Base-by-base conservation (phyloP, 1,139 yeast genomes). In the Zygosaccharomyces sapae region DNA sequence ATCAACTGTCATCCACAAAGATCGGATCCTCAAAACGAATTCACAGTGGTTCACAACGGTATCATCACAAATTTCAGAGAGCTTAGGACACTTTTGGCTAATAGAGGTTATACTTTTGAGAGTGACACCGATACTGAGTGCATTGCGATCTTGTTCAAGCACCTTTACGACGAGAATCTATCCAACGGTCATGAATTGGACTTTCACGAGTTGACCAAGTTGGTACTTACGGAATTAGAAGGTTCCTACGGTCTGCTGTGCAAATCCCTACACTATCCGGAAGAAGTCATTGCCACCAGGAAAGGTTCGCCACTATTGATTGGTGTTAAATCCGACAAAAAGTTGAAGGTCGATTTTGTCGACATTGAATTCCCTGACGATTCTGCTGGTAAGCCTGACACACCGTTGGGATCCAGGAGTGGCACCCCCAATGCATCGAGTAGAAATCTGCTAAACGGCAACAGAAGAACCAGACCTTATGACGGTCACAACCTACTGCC, bases 61-160 rank as follows among this genome's bases (percentile, higher is more conserved):
- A 92, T 94, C 68, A 88, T 94, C 68, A 90, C 98, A 62, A 94
- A 94, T 72, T 92, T 84, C 73, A 79, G 90, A 61, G 97, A 87
- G 58, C 79, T 92, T 67, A 86, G 86, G 67, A 86, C 92, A 45
- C 79, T 92, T 66, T 78, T 94, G 61, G 66, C 73, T 46, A 73
- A 84, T 52, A 88, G 89, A 70, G 97, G 97, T 44, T 84, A 76
- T 69, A 70, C 70, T 49, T 94, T 94, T 67, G 94, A 84, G 69
- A 81, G 94, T 52, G 98, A 92, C 59, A 94, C 99, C 44, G 99
- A 94, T 73, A 87, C 98, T 33, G 99, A 94, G 71, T 87, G 95
- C 70, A 92, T 94, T 67, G 99, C 98, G 59, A 90, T 88, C 71
- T 78, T 94, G 62, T 88, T 86, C 74, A 87, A 88, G 71, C 95